Conservation (phyloP, 768 basidiomycete genomes). For the Psilocybe tampanensis region DNA sequence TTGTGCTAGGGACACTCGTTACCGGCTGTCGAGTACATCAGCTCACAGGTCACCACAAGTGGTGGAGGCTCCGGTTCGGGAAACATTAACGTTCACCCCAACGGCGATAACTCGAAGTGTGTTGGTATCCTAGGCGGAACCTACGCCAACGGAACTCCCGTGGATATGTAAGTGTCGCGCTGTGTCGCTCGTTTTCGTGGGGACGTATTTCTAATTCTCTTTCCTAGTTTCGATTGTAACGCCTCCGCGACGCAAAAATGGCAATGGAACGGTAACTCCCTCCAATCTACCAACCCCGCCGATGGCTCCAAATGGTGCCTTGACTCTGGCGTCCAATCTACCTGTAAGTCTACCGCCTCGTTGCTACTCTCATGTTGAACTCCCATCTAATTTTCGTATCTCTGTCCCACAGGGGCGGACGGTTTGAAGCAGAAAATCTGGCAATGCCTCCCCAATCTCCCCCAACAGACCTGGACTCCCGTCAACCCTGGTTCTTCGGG, state of each 20-base stretch:
- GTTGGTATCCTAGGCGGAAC: constrained; percentile 6
- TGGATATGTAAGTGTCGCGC: constrained; percentile 9
- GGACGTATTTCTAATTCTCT: too few relatives aligned
- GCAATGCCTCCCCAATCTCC: constrained; percentile 9
- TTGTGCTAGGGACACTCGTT: background rate
- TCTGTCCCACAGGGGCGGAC: background rate
- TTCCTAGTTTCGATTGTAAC: too few relatives aligned
- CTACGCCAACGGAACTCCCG: constrained; percentile 3
- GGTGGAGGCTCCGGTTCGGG: background rate
- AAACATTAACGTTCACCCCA: constrained; percentile 3
- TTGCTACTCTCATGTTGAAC: too few relatives aligned
- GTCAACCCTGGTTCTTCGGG: background rate
- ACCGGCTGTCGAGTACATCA: background rate
- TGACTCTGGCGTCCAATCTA: constrained; percentile 10
- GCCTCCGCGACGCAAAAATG: constrained; percentile 5
- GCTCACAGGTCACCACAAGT: background rate
- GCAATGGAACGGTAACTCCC: constrained; percentile 5
- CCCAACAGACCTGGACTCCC: constrained; percentile 11
- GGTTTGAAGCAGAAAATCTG: constrained; percentile 11
- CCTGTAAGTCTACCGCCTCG: background rate
- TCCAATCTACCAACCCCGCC: constrained; percentile 3
- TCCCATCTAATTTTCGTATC: background rate
- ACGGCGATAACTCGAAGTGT: constrained; percentile 8
- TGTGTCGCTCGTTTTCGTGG: too few relatives aligned
- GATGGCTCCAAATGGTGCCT: constrained; percentile 11